These are phyloP conservation scores for Arthroderma uncinatum DNA, from an alignment of 2,329 filamentous ascomycete genomes.

Conservation along the genomic window DNA sequence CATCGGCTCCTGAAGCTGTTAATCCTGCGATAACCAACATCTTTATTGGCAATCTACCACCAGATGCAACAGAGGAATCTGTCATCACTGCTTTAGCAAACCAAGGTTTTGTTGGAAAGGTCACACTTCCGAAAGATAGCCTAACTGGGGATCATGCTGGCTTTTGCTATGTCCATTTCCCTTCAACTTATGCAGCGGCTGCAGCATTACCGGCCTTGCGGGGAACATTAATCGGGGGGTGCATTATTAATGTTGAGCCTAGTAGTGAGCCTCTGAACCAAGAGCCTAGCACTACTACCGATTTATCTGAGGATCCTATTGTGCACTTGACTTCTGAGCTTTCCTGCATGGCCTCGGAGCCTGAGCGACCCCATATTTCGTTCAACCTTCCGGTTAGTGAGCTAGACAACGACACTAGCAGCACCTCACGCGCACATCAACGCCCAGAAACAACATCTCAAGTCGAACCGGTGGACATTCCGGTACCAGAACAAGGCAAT, in stretches of 20 bases:
- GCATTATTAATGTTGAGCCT: background rate
- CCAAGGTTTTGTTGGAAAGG: slow-evolving; percentile 28
- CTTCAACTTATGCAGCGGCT: slow-evolving; percentile 25
- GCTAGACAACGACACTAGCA: background rate
- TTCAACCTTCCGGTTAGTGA: background rate
- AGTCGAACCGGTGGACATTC: background rate
- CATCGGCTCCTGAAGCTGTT: background rate
- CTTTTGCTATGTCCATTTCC: slow-evolving; percentile 32
- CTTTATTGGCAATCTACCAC: slow-evolving; percentile 34
- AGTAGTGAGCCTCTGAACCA: background rate
- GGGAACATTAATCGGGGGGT: slow-evolving; percentile 17
- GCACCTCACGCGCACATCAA: background rate
- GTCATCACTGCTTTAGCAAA: slow-evolving; percentile 29
- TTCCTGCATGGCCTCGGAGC: background rate
- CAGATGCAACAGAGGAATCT: slow-evolving; percentile 27
- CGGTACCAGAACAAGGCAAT: background rate
- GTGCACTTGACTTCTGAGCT: background rate
- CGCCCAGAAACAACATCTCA: background rate
- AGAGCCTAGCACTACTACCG: background rate
- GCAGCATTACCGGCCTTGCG: slow-evolving; percentile 28
- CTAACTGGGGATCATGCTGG: slow-evolving; percentile 28
- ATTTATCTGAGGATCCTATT: background rate
- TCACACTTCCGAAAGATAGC: slow-evolving; percentile 27
- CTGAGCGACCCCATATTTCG: background rate
- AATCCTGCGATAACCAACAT: slow-evolving; percentile 17